Percentiles rank a stretch among this genome's conserved stretches.
phyloP scores from a whole-genome alignment of 2,329 filamentous ascomycete genomes.

The Amauroascus verrucosus region DNA sequence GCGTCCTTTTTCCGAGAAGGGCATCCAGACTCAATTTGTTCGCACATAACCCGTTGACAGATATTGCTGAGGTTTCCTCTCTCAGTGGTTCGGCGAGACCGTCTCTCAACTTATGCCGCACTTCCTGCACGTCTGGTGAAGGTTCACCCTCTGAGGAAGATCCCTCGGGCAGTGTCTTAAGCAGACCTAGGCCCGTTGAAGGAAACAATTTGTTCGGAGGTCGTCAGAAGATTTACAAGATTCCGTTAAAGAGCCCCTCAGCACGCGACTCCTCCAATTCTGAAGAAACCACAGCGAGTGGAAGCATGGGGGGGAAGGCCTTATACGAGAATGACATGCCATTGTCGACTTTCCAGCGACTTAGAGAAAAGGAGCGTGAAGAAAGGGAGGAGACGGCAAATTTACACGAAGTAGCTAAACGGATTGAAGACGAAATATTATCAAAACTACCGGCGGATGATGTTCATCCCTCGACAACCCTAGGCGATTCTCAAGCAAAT shows the following conservation, averaged over 20 bases:
- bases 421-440: slow-evolving; percentile 37
- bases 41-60: slow-evolving; percentile 55
- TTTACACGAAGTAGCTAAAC: not conserved
- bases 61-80: slow-evolving; percentile 87
- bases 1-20: slow-evolving; percentile 72
- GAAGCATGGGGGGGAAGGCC: slow-evolving; percentile 53
- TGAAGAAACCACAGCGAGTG: slow-evolving; percentile 19
- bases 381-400: slow-evolving; percentile 22
- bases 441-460: slow-evolving; percentile 60
- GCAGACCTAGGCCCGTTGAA: slow-evolving; percentile 67
- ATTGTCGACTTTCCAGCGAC: slow-evolving; percentile 67
- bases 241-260: slow-evolving; percentile 45
- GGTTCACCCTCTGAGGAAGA: slow-evolving; percentile 56
- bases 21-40: slow-evolving; percentile 69
- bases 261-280: slow-evolving; percentile 33
- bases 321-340: slow-evolving; percentile 83
- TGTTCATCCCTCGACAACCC: slow-evolving; percentile 80
- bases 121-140: slow-evolving; percentile 55
- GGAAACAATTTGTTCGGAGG: slow-evolving; percentile 92
- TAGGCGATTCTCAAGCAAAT: slow-evolving; percentile 62
- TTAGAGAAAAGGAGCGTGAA: slow-evolving; percentile 43
- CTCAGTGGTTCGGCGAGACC: slow-evolving; percentile 51
- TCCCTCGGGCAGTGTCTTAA: slow-evolving; percentile 61
- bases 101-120: slow-evolving; percentile 50
- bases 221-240: slow-evolving; percentile 89